Conservation (phyloP, 495 filamentous ascomycete genomes). For the Podospora tetraspora region DNA sequence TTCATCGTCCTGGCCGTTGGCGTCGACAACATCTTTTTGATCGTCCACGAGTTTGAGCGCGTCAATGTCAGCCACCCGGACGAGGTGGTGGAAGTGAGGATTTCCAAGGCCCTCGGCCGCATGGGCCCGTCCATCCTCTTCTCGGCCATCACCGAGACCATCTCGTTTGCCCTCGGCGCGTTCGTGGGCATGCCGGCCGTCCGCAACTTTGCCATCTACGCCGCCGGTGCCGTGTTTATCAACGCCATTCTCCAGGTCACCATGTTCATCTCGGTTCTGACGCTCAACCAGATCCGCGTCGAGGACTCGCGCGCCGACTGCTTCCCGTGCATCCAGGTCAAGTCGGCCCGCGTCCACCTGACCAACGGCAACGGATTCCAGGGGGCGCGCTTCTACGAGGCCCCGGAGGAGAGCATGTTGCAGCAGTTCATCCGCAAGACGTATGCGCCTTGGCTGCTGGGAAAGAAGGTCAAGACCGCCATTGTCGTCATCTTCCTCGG, state of each 20-base stretch:
- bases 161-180: constrained; percentile 85
- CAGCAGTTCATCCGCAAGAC: constrained; percentile 80
- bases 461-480: constrained; percentile 67
- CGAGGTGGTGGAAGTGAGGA: constrained; percentile 73
- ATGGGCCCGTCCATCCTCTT: constrained; percentile 98
- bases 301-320: constrained; percentile 87
- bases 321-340: constrained; percentile 79
- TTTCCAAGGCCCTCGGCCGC: constrained; percentile 78
- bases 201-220: constrained; percentile 93
- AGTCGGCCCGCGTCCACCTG: constrained; percentile 51
- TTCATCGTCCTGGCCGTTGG: constrained; percentile 94
- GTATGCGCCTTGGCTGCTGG: constrained; percentile 79
- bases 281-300: constrained; percentile 82
- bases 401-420: constrained; percentile 72
- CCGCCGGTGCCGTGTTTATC: constrained; percentile 92
- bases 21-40: constrained; percentile 98
- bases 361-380: constrained; percentile 32
- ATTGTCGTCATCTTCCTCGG: constrained; percentile 79
- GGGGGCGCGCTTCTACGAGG: constrained; percentile 49
- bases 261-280: constrained; percentile 88
- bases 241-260: constrained; percentile 93
- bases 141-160: constrained; percentile 86
- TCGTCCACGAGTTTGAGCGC: constrained; percentile 96
- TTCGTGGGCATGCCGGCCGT: constrained; percentile 97
- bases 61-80: constrained; percentile 86